Conservation (phyloP, 768 basidiomycete genomes). For the Dentipellis sp. region DNA sequence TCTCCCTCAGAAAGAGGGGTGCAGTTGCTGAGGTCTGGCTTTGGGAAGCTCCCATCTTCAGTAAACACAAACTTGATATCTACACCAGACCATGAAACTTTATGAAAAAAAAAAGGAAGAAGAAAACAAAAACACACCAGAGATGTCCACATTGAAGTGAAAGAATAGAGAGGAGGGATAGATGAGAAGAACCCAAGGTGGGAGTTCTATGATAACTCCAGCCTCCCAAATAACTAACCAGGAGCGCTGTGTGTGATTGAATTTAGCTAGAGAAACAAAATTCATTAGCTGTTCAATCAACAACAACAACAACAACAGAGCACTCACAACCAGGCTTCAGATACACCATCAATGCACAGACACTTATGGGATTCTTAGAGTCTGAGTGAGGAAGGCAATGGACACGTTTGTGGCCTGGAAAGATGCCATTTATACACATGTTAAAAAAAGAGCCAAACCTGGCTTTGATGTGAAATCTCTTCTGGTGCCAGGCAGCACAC, state of each 20-base stretch:
- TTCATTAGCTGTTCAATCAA: too few relatives aligned
- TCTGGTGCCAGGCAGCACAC: background rate
- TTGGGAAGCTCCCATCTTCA: background rate
- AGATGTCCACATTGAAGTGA: background rate
- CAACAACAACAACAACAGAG: too few relatives aligned
- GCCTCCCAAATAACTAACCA: constrained; percentile 2
- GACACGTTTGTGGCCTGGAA: background rate
- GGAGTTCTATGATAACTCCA: background rate
- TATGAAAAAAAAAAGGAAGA: background rate
- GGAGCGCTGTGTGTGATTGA: background rate
- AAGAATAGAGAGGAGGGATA: background rate
- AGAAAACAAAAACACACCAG: background rate
- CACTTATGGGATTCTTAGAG: background rate
- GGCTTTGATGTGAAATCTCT: background rate
- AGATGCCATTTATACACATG: background rate
- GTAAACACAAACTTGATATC: constrained; percentile 1
- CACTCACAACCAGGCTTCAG: background rate
- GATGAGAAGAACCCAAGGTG: constrained; percentile 1
- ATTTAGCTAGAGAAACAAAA: background rate
- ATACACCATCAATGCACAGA: background rate
- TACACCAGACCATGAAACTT: background rate
- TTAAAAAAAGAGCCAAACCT: background rate
- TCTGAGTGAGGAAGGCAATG: background rate
- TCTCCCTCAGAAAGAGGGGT: background rate
- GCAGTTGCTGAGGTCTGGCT: background rate